These are phyloP conservation scores for Exophiala sp. DNA, from an alignment of 2,329 filamentous ascomycete genomes.

Conservation along the genomic window DNA sequence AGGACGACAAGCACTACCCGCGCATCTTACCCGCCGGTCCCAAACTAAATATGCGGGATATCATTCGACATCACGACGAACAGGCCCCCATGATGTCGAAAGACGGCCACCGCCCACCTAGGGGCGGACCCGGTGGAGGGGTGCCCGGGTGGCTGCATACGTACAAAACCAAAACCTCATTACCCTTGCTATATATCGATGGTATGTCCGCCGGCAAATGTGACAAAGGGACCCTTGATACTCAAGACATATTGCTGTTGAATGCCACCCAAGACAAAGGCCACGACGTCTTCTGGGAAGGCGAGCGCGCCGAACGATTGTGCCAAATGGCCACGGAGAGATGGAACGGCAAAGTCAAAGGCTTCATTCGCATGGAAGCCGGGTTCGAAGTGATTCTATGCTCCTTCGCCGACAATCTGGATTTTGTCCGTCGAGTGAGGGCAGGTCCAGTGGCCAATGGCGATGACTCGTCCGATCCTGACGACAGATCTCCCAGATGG, in stretches of 20 bases:
- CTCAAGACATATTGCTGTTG: slow-evolving; percentile 58
- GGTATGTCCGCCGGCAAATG: slow-evolving; percentile 65
- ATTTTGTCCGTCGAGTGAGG: slow-evolving; percentile 33
- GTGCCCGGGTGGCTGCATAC: slow-evolving; percentile 58
- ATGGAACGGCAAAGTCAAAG: slow-evolving; percentile 53
- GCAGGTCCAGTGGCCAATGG: slow-evolving; percentile 12
- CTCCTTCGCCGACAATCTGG: slow-evolving; percentile 48
- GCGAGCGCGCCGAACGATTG: slow-evolving; percentile 48
- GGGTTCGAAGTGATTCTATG: slow-evolving; percentile 68
- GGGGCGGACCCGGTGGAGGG: neutral
- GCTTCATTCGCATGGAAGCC: slow-evolving; percentile 60
- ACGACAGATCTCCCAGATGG: neutral
- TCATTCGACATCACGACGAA: neutral
- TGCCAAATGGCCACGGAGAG: slow-evolving; percentile 49
- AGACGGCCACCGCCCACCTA: neutral
- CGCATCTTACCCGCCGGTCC: neutral
- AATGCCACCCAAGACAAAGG: slow-evolving; percentile 32
- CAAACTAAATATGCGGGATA: neutral
- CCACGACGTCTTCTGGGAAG: slow-evolving; percentile 41
- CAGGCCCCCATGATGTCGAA: neutral
- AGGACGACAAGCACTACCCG: too few relatives aligned
- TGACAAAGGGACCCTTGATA: slow-evolving; percentile 59
- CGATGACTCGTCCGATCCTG: neutral
- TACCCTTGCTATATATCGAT: slow-evolving; percentile 63
- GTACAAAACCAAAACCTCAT: slow-evolving; percentile 53